These are phyloP conservation scores for Moricandia moricandioides DNA, from an alignment of 345 rosid species.

Conservation along the genomic window DNA sequence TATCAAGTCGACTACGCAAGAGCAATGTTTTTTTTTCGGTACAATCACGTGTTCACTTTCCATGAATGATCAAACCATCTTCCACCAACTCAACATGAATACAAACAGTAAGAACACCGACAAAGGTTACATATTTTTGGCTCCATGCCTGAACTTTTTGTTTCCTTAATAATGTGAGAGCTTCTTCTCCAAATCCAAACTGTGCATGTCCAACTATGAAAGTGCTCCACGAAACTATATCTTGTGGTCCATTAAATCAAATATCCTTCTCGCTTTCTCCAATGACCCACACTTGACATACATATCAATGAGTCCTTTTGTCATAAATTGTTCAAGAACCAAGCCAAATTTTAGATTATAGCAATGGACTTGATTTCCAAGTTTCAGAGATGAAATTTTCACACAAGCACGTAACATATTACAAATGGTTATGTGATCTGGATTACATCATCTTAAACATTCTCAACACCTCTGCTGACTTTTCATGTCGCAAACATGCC, in stretches of 20 bases:
- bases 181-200: constrained; percentile 65
- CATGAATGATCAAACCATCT: constrained; percentile 60
- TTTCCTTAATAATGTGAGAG: constrained; percentile 52
- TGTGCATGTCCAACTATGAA: constrained; percentile 72
- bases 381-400: constrained; percentile 57
- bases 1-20: constrained; percentile 74
- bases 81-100: constrained; percentile 67
- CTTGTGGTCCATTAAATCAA: constrained; percentile 47
- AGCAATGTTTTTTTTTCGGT: constrained; percentile 57
- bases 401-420: constrained; percentile 52
- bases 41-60: constrained; percentile 44
- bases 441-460: constrained; percentile 53
- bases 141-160: constrained; percentile 46
- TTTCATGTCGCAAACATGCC: constrained; percentile 57
- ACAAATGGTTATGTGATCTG: constrained; percentile 53
- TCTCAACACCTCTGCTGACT: constrained; percentile 51
- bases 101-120: constrained; percentile 67
- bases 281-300: constrained; percentile 72
- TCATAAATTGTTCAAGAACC: constrained; percentile 42
- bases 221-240: constrained; percentile 76
- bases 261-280: constrained; percentile 44
- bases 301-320: constrained; percentile 67
- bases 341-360: constrained; percentile 49
- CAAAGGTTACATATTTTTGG: constrained; percentile 60
- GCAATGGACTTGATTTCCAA: constrained; percentile 64